Base-by-base conservation (phyloP, 1,284 basidiomycete species). In the Ceratobasidium sp. region DNA sequence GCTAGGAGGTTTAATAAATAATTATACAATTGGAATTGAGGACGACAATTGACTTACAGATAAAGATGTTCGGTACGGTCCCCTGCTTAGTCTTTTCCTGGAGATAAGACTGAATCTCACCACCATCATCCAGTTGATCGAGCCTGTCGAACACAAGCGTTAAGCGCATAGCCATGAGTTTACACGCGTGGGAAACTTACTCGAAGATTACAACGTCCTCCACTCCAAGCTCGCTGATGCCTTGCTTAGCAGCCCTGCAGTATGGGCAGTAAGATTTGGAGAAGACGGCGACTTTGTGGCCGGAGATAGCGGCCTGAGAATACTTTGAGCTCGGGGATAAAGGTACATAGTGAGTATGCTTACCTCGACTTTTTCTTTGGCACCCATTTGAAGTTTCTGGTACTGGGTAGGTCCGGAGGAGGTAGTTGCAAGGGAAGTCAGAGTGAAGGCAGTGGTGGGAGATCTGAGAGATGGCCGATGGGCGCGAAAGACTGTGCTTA, bases 41-140 rank as follows among this genome's bases (percentile, higher is more conserved):
- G n/a, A n/a, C n/a, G n/a, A n/a, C n/a, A n/a, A n/a, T n/a, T n/a
- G n/a, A n/a, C n/a, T n/a, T n/a, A n/a, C 91, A 88, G 80, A 93
- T 86, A 84, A 92, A 93, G 80, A 93, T 86, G 82, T 90, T 92
- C 57, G 92, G 92, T 2, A 93, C 91, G 15, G 90, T 90, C 9
- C 87, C 83, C 82, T 92, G 92, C 0, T 86, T 86, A 0, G 91
- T 91, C 87, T 90, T 90, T 82, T 89, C 81, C 1, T 54, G 48
- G 13, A 93, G 86, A 81, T 92, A 92, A n/a, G 83, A 80, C 83
- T 93, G 91, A 74, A 93, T 92, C 1, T 84, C 88, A 23, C 80
- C 44, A 2, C 91, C 91, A 48, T 92, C 90, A 1, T 89, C 87
- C 26, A 83, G 83, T 80, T 85, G 82, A 81, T 88, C 87, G 44